phyloP scores from a whole-genome alignment of 768 basidiomycete genomes.

The Psilocybe sp. region DNA sequence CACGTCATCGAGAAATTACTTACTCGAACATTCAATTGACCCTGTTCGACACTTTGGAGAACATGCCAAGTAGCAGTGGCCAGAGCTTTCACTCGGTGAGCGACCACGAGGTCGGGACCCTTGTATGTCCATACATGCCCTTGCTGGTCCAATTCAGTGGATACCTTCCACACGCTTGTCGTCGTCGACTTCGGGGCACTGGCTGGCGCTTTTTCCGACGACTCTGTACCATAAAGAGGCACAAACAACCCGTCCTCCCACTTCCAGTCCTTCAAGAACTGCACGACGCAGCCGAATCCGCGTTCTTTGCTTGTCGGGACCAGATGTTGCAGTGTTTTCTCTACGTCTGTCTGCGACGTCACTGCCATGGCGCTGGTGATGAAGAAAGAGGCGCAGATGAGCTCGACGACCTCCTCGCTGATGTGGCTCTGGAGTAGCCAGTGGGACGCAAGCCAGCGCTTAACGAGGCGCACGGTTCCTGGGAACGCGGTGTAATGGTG shows the following conservation, averaged over 20 bases:
- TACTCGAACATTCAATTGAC: constrained; percentile 61
- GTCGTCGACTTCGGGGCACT: constrained; percentile 14
- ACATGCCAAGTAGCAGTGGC: constrained; percentile 73
- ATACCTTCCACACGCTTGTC: constrained; percentile 67
- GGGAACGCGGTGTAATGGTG: constrained; percentile 81
- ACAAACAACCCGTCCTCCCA: constrained; percentile 48
- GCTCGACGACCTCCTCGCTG: constrained; percentile 76
- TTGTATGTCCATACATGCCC: constrained; percentile 76
- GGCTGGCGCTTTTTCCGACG: constrained; percentile 24
- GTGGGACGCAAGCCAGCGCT: constrained; percentile 91
- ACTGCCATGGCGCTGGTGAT: constrained; percentile 45
- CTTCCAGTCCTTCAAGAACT: too few relatives aligned
- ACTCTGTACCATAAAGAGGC: constrained; percentile 51
- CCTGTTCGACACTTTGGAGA: constrained; percentile 50
- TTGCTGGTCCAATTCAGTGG: constrained; percentile 71
- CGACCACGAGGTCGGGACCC: constrained; percentile 69
- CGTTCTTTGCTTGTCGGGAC: constrained; percentile 42
- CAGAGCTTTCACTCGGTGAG: constrained; percentile 66
- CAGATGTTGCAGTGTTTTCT: constrained; percentile 29
- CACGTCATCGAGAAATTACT: background rate
- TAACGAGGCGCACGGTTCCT: constrained; percentile 82
- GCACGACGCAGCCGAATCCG: constrained; percentile 53
- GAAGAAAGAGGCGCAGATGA: constrained; percentile 81
- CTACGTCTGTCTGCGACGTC: constrained; percentile 26
- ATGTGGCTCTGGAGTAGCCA: constrained; percentile 79